Evolutionary conservation across 805 yeast species (phyloP).

Genomic region (Saturnispora ahearnii): DNA sequence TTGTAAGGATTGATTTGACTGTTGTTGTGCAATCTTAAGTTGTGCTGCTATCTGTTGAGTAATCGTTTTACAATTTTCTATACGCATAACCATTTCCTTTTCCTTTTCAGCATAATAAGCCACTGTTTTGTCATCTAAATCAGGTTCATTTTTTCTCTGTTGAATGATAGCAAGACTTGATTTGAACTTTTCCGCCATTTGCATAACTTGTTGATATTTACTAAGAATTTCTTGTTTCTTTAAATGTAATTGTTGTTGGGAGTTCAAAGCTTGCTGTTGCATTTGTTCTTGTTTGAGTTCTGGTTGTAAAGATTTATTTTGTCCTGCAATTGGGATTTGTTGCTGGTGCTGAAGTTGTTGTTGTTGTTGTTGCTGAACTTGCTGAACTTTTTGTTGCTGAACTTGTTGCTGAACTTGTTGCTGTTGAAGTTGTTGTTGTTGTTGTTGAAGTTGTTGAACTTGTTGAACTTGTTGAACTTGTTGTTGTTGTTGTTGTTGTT

Average conservation of each 20-base stretch:
- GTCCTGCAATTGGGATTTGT: slow-evolving; percentile 3
- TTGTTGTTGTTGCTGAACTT: not conserved
- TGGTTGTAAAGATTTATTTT: slow-evolving; percentile 7
- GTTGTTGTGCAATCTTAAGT: slow-evolving; percentile 25
- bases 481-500: slow-evolving; percentile 15
- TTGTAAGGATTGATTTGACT: slow-evolving; percentile 13
- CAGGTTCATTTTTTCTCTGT: slow-evolving; percentile 36
- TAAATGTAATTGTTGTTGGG: slow-evolving; percentile 19
- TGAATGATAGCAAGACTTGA: slow-evolving; percentile 43
- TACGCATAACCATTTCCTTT: slow-evolving; percentile 36
- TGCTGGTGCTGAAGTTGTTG: not conserved
- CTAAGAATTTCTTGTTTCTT: slow-evolving; percentile 25
- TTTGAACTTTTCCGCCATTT: slow-evolving; percentile 40
- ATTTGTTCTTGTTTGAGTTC: not conserved
- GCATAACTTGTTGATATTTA: slow-evolving; percentile 37
- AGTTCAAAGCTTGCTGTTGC: slow-evolving; percentile 14
- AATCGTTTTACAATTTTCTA: slow-evolving; percentile 37
- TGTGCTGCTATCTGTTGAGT: slow-evolving; percentile 37
- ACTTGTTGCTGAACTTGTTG: slow-evolving; percentile 10
- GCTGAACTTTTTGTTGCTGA: not conserved
- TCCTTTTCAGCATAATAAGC: slow-evolving; percentile 41
- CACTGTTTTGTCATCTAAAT: slow-evolving; percentile 36
- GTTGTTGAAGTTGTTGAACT: not conserved
- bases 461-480: slow-evolving; percentile 10
- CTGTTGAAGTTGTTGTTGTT: slow-evolving; percentile 13